phyloP scores from a whole-genome alignment of 164 flowering plant species.

The Kalanchoe fedtschenkoi region DNA sequence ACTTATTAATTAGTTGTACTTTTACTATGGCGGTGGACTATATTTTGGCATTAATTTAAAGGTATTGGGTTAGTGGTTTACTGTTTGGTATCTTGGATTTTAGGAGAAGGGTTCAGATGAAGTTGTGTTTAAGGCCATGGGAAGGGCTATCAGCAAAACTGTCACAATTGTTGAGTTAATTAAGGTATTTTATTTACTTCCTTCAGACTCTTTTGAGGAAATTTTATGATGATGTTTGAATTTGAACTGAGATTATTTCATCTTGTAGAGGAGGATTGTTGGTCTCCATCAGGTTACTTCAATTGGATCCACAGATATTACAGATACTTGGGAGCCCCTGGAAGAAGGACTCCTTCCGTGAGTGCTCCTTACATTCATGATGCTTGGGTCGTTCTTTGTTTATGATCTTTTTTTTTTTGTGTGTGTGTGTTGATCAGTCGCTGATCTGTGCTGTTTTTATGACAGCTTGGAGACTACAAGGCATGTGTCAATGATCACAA shows the following conservation, averaged over 20 bases:
- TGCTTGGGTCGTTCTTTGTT: background rate
- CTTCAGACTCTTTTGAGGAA: background rate
- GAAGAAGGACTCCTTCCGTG: constrained; percentile 93
- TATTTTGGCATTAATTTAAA: background rate
- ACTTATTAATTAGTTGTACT: background rate
- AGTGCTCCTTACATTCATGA: constrained; percentile 13
- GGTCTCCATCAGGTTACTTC: constrained; percentile 82
- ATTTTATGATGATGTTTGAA: background rate
- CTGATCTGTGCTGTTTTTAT: background rate
- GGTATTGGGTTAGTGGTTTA: background rate
- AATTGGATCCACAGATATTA: constrained; percentile 73
- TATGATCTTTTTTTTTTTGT: background rate
- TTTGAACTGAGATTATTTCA: background rate
- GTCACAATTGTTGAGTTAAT: constrained; percentile 75
- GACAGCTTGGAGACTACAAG: constrained; percentile 72
- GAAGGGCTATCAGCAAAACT: constrained; percentile 88
- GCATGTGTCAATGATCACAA: constrained; percentile 85
- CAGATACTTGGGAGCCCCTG: constrained; percentile 82
- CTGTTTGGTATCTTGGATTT: background rate
- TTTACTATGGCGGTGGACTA: background rate
- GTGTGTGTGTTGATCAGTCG: no score
- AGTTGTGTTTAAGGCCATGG: constrained; percentile 89
- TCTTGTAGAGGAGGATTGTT: constrained; percentile 69
- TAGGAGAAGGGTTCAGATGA: constrained; percentile 74
- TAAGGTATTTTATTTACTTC: constrained; percentile 30